Evolutionary conservation across 176 grass and related monocot species (phyloP).

Genomic region (Triticum dicoccoides): DNA sequence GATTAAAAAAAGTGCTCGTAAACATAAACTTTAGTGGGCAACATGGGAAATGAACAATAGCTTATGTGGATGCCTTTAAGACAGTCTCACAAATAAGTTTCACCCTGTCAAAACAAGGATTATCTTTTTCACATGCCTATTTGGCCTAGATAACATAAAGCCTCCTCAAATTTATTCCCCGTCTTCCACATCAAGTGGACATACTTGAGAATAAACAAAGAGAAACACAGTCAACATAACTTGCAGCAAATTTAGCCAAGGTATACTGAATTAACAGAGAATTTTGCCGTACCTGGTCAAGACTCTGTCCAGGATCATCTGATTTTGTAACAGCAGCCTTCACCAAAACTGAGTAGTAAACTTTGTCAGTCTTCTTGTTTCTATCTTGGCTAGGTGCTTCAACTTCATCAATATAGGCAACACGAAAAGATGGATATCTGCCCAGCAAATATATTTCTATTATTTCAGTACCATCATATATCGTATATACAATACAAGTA

Average conservation of each 20-base stretch:
- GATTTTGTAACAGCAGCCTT: slow-evolving; percentile 81
- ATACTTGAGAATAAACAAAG: not conserved
- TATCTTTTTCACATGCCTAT: not conserved
- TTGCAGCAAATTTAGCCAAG: slow-evolving; percentile 8
- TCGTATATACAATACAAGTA: slow-evolving; percentile 3
- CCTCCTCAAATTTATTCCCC: not conserved
- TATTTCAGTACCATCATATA: slow-evolving; percentile 25
- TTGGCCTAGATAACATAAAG: slow-evolving; percentile 2
- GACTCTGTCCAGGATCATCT: slow-evolving; percentile 77
- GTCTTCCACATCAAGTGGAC: not conserved
- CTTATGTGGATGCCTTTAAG: not conserved
- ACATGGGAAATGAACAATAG: not conserved
- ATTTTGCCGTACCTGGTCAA: slow-evolving; percentile 75
- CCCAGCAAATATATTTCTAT: not conserved
- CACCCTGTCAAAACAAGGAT: not conserved
- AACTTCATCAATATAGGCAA: slow-evolving; percentile 87
- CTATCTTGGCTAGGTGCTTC: slow-evolving; percentile 58
- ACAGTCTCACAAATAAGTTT: not conserved
- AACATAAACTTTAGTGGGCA: not conserved
- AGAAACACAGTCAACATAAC: not conserved
- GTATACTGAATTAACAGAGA: slow-evolving; percentile 17
- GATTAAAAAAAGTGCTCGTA: not conserved
- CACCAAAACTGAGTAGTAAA: slow-evolving; percentile 91
- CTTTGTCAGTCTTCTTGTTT: slow-evolving; percentile 66
- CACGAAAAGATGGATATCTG: slow-evolving; percentile 81